These are phyloP conservation scores for Pseudogymnoascus verrucosus DNA, from an alignment of 2,329 filamentous ascomycete species.

Conservation along the genomic window DNA sequence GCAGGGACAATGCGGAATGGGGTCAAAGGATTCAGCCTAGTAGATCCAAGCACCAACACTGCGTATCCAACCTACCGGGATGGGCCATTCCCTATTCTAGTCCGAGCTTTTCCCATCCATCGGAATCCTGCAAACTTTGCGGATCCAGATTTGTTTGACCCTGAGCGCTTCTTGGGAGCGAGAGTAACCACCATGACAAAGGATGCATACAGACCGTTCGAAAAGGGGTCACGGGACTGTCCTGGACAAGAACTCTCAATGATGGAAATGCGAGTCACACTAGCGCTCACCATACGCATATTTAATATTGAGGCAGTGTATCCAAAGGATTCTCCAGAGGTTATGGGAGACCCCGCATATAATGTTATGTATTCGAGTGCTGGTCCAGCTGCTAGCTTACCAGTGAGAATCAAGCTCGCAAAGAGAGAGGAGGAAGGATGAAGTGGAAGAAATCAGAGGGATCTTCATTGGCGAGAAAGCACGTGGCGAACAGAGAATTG, in stretches of 20 bases:
- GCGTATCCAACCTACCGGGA: slow-evolving; percentile 6
- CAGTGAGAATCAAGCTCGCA: not conserved
- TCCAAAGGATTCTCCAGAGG: not conserved
- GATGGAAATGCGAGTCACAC: slow-evolving; percentile 38
- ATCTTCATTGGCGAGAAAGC: not conserved
- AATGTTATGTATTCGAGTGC: not conserved
- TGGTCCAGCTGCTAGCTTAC: not conserved
- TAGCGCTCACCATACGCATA: slow-evolving; percentile 38
- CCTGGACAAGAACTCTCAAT: slow-evolving; percentile 49
- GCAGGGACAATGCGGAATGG: slow-evolving; percentile 13
- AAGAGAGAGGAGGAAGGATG: not conserved
- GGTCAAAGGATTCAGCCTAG: slow-evolving; percentile 2
- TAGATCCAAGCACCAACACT: not conserved
- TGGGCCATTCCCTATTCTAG: slow-evolving; percentile 11
- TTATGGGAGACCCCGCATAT: not conserved
- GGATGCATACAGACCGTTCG: slow-evolving; percentile 48
- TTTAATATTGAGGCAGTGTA: slow-evolving; percentile 36
- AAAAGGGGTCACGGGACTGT: slow-evolving; percentile 46
- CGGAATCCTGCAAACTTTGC: slow-evolving; percentile 34
- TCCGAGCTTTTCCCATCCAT: slow-evolving; percentile 22
- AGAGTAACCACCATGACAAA: slow-evolving; percentile 22
- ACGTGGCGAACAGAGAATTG: too few species aligned
- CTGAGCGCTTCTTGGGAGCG: slow-evolving; percentile 37
- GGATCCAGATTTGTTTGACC: slow-evolving; percentile 37
- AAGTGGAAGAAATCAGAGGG: too few species aligned